A percentile compares a stretch with the other conserved stretches of the same genome.
Conservation (phyloP, 768 basidiomycete genomes). For the Tulasnella sp. region DNA sequence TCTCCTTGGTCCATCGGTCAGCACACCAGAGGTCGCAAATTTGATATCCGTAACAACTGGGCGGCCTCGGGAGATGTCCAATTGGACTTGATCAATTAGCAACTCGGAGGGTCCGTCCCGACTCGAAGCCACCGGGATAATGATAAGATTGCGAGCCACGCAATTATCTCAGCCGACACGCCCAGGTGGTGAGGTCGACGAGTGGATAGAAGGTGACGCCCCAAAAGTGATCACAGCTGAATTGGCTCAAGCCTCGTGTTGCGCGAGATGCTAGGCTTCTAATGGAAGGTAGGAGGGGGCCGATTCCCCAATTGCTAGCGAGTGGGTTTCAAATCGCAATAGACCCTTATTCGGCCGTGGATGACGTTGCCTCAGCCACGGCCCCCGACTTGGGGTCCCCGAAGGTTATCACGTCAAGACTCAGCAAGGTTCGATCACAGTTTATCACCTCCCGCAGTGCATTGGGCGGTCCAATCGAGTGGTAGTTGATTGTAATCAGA, state of each 20-base stretch:
- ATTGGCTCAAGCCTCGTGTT: background rate
- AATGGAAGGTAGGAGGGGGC: background rate
- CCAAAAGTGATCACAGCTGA: background rate
- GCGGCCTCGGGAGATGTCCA: background rate
- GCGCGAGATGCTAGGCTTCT: background rate
- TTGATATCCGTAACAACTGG: background rate
- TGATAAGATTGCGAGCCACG: background rate
- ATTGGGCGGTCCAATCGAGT: background rate
- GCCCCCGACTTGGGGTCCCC: background rate
- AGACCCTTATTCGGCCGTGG: background rate
- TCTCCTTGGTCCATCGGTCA: background rate
- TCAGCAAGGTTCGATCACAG: background rate
- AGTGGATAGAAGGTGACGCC: background rate
- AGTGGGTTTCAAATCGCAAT: background rate
- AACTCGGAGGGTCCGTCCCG: background rate
- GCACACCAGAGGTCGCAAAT: background rate
- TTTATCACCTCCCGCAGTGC: background rate
- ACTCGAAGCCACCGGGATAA: background rate
- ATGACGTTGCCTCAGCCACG: background rate
- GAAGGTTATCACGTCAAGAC: background rate
- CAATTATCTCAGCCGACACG: background rate
- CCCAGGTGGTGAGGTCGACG: background rate
- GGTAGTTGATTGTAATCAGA: background rate
- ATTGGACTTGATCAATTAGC: background rate
- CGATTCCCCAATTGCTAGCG: background rate